These are phyloP conservation scores for Dactylellina parvicollis DNA, from an alignment of 2,329 filamentous ascomycete species.

Conservation along the genomic window DNA sequence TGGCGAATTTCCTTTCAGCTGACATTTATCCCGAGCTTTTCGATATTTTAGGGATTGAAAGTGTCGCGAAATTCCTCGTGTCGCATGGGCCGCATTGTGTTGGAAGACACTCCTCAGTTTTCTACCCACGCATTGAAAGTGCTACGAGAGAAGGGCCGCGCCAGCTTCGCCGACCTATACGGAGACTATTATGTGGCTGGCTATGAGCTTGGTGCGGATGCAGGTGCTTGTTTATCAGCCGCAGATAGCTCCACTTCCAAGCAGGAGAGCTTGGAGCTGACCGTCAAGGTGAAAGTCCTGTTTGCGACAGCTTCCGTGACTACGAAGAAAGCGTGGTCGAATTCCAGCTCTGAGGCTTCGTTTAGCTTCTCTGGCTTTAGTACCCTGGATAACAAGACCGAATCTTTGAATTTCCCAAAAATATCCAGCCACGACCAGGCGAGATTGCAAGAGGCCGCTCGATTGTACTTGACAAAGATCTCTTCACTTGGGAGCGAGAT, in stretches of 20 bases:
- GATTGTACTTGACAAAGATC: background rate
- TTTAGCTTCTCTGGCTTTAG: background rate
- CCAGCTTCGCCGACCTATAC: background rate
- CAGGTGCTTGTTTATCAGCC: background rate
- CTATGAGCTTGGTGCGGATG: background rate
- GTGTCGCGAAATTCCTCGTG: slow-evolving; percentile 10
- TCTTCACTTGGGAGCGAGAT: background rate
- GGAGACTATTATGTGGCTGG: background rate
- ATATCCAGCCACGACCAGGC: background rate
- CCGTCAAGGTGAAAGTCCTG: background rate
- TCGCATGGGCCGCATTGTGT: slow-evolving; percentile 3
- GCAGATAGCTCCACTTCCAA: background rate
- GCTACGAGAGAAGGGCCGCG: background rate
- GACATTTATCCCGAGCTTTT: too few species aligned
- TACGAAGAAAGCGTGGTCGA: background rate
- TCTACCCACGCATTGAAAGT: background rate
- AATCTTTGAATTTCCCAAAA: background rate
- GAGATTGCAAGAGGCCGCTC: background rate
- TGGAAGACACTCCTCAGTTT: background rate
- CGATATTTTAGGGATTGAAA: background rate
- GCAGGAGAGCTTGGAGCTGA: background rate
- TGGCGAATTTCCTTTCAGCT: too few species aligned
- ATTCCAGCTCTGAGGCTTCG: background rate
- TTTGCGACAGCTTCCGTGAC: background rate
- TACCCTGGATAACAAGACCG: background rate